Base-by-base conservation (phyloP, 768 basidiomycete genomes). In the Pleurotus cornucopiae region DNA sequence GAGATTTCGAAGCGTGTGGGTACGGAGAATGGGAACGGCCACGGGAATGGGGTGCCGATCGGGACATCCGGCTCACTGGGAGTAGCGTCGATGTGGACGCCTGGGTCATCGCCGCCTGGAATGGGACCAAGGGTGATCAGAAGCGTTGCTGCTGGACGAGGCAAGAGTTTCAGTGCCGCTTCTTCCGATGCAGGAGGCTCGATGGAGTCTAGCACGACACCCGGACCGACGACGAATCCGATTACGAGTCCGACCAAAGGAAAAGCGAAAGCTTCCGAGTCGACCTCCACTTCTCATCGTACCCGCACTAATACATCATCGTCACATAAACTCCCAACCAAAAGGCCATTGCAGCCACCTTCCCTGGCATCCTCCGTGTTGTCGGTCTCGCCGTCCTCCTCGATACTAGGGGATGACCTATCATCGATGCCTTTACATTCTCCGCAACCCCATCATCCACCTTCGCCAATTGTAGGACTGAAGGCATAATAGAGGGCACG, bases 61-160 rank as follows among this genome's bases (percentile, higher is more conserved):
- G 54, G 20, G 56, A 26, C 30, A 55, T 21, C 49, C 51, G 55
- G 26, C 25, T 49, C 30, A 2, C 2, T 34, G 9, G 37, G 47
- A 18, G 43, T 54, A 21, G n/a, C 25, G 45, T 25, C 48, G 21
- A 53, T 57, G 55, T 47, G 55, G 39, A 57, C 55, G 12, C 45
- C 45, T 53, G 51, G 51, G 13, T 53, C 51, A 14, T 53, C 51
- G n/a, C 51, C 48, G 14, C 26, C 51, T 9, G 34, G 53, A 49
- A 69, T 71, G 45, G 78, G 76, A 16, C 71, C 83, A 30, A 73
- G 84, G 61, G 71, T 85, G 52, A 77, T 85, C 54, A 72, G 80
- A 60, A 85, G 77, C 54, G 82, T 83, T n/a, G 78, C 72, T 11
- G 72, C 78, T 14, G 73, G 75, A 44, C 67, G 76, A 60, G 69